These are phyloP conservation scores for Stagonosporopsis vannaccii DNA, from an alignment of 2,329 filamentous ascomycete genomes.

Conservation along the genomic window DNA sequence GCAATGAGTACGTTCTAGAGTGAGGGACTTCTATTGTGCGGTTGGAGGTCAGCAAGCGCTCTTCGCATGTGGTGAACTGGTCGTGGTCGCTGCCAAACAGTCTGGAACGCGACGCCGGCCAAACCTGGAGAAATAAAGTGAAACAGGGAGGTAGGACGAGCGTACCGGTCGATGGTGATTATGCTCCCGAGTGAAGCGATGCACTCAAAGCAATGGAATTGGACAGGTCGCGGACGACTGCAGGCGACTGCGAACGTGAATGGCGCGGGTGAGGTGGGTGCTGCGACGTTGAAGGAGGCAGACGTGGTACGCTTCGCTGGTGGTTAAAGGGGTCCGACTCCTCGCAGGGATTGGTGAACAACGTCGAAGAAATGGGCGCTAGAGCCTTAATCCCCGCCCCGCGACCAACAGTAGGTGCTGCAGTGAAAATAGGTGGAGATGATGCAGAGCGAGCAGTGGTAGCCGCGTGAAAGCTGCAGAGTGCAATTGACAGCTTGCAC, in stretches of 20 bases:
- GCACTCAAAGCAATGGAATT: slow-evolving; percentile 44
- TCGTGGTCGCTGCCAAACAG: slow-evolving; percentile 38
- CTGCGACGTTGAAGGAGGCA: slow-evolving; percentile 45
- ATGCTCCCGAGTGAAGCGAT: slow-evolving; percentile 46
- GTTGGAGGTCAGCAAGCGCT: slow-evolving; percentile 32
- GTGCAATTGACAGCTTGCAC: slow-evolving; percentile 36
- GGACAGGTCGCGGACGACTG: slow-evolving; percentile 29
- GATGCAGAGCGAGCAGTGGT: slow-evolving; percentile 9
- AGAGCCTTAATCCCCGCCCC: slow-evolving; percentile 41
- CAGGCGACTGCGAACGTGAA: slow-evolving; percentile 36
- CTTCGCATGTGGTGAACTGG: slow-evolving; percentile 23
- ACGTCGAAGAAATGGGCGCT: slow-evolving; percentile 38
- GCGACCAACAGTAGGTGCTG: slow-evolving; percentile 19
- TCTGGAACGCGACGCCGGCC: slow-evolving; percentile 44
- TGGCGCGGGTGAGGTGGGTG: slow-evolving; percentile 38
- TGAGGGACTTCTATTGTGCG: slow-evolving; percentile 43
- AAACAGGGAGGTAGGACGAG: slow-evolving; percentile 31
- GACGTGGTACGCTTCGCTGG: slow-evolving; percentile 27
- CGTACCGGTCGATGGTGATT: slow-evolving; percentile 48
- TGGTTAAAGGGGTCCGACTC: slow-evolving; percentile 44
- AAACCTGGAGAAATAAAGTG: slow-evolving; percentile 44
- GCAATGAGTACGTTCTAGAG: slow-evolving; percentile 40
- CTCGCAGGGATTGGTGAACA: slow-evolving; percentile 45
- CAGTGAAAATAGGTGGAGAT: slow-evolving; percentile 12
- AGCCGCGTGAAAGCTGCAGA: slow-evolving; percentile 11